Evolutionary conservation across 306 rosid genomes (phyloP), one percentile per base, ranked within the genome.

Genomic region (Prunus armeniaca): DNA sequence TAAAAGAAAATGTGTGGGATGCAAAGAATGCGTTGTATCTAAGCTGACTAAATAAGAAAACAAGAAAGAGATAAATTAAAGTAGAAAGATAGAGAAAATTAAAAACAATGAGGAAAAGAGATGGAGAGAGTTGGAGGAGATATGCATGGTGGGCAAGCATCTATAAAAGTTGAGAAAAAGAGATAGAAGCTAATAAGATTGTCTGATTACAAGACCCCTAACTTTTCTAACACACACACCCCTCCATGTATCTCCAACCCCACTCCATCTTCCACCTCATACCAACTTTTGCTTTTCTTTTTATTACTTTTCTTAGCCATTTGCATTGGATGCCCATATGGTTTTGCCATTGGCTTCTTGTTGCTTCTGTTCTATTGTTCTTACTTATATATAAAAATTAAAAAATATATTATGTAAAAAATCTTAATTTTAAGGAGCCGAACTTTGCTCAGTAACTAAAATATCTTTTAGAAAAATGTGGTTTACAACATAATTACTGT

Each of bases 1-100:
- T 80, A 76, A 56, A 81, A 54, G 65, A 71, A 73, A 81, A 76
- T 83, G 86, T 80, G 91, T 81, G 96, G 90, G 85, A 79, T 80
- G 84, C 79, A 45, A 83, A 67, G 78, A 78, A 80, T 43, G 96
- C 96, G 96, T 90, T 89, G 91, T 86, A 87, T 85, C 85, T 80
- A 90, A 93, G 97, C 96, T 83, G 96, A 93, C 90, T 84, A 70
- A 5, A 72, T 25, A 62, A 14, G 69, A 73, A 73, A 34, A 57
- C 0, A 38, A 9, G 20, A 58, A 45, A 46, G 69, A 61, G 77
- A 61, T 49, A 69, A 25, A 46, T 32, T 24, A 52, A 25, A 25
- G 58, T 2, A 47, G 64, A n/a, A 10, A 67, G 25, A 34, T 24
- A 75, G 68, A 71, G 57, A 76, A 24, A 55, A 46, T 60, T 4